These are phyloP conservation scores for Lolium perenne DNA, from an alignment of 176 grass and related monocot genomes.

Conservation along the genomic window DNA sequence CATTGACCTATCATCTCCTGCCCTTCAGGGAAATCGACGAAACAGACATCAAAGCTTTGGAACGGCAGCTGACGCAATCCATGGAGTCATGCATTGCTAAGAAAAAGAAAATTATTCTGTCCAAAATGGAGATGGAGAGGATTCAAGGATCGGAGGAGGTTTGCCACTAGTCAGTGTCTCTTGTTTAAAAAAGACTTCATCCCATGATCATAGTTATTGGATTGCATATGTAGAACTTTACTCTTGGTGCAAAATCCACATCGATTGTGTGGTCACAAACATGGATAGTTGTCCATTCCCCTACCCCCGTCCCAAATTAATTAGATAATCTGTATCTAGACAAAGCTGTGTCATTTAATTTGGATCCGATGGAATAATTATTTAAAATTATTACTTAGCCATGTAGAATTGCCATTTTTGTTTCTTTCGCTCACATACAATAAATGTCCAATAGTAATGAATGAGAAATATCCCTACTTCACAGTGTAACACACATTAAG, in stretches of 20 bases:
- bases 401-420: neutral
- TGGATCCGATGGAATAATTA: neutral
- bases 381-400: neutral
- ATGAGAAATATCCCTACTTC: neutral
- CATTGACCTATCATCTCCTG: conserved; percentile 38
- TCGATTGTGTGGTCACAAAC: neutral
- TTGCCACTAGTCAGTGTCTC: conserved; percentile 23
- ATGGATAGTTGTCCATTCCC: neutral
- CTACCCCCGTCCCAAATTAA: no score
- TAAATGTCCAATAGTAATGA: neutral
- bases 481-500: neutral
- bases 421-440: neutral
- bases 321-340: no score
- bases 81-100: conserved; percentile 86
- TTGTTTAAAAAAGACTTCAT: neutral
- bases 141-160: conserved; percentile 98
- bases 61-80: conserved; percentile 90
- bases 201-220: neutral
- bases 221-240: neutral
- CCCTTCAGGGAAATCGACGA: conserved; percentile 84
- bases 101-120: conserved; percentile 99
- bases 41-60: conserved; percentile 88
- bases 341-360: no score
- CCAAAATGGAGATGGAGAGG: conserved; percentile 95
- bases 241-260: neutral